Percentiles rank a stretch among this genome's conserved stretches.
These are phyloP conservation scores for Henningerozyma blattae DNA, from an alignment of 805 yeast species.

Conservation along the genomic window DNA sequence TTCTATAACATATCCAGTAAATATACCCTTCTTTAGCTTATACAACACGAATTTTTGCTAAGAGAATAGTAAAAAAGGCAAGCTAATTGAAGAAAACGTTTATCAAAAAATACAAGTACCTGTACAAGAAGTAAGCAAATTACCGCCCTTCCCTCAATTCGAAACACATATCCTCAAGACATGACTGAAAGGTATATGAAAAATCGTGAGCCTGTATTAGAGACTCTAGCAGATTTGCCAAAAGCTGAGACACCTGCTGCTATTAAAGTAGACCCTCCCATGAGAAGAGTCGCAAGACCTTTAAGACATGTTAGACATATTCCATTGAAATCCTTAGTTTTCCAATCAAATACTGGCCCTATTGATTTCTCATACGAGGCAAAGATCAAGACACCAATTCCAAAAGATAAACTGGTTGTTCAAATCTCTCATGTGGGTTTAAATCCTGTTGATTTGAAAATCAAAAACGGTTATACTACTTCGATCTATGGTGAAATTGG, in stretches of 20 bases:
- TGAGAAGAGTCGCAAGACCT: slow-evolving; percentile 33
- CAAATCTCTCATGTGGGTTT: slow-evolving; percentile 48
- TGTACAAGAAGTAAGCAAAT: too few relatives aligned
- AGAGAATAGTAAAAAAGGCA: too few relatives aligned
- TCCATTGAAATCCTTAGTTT: slow-evolving; percentile 37
- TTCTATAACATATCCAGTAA: too few relatives aligned
- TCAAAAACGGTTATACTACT: slow-evolving; percentile 39
- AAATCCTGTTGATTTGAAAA: slow-evolving; percentile 54
- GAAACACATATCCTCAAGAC: too few relatives aligned
- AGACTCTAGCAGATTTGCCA: slow-evolving; percentile 8
- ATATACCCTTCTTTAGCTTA: too few relatives aligned
- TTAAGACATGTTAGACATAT: slow-evolving; percentile 38
- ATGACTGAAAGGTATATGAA: slow-evolving; percentile 10
- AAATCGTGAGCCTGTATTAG: slow-evolving; percentile 14
- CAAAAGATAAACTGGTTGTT: slow-evolving; percentile 38
- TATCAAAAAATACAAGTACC: too few relatives aligned
- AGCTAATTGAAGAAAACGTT: too few relatives aligned
- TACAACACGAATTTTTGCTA: too few relatives aligned
- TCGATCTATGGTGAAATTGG: slow-evolving; percentile 48
- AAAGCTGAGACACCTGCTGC: slow-evolving; percentile 17
- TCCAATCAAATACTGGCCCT: slow-evolving; percentile 27
- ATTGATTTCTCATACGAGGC: slow-evolving; percentile 41
- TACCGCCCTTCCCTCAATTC: too few relatives aligned
- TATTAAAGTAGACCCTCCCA: slow-evolving; percentile 11
- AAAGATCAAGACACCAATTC: slow-evolving; percentile 37